Conservation (phyloP, 1,284 basidiomycete species). For the Ganoderma lucidum region DNA sequence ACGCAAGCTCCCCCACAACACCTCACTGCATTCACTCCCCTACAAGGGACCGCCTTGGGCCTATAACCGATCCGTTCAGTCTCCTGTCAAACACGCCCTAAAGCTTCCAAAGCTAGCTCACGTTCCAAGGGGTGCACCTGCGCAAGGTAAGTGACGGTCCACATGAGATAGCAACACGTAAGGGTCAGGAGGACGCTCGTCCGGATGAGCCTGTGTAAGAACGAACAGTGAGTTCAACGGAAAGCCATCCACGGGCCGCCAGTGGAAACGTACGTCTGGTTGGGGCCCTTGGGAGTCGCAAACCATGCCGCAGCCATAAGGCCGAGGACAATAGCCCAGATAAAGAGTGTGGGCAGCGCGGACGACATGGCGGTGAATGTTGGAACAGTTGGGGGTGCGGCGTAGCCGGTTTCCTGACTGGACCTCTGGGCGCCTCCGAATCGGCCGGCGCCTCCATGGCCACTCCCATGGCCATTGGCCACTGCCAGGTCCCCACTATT, state of each 20-base stretch:
- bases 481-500: too few relatives aligned
- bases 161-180: slow-evolving; percentile 90
- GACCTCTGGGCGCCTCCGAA: too few relatives aligned
- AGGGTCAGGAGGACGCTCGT: slow-evolving; percentile 81
- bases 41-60: slow-evolving; percentile 36
- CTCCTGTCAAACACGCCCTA: neutral
- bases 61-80: slow-evolving; percentile 24
- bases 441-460: too few relatives aligned
- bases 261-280: slow-evolving; percentile 78
- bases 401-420: neutral
- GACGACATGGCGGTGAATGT: slow-evolving; percentile 44
- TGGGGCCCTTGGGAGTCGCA: slow-evolving; percentile 82
- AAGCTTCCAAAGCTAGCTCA: slow-evolving; percentile 45
- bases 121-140: slow-evolving; percentile 91
- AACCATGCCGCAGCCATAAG: slow-evolving; percentile 71
- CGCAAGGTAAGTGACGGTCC: slow-evolving; percentile 93
- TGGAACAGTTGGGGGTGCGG: slow-evolving; percentile 8
- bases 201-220: slow-evolving; percentile 73
- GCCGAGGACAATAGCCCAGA: slow-evolving; percentile 62
- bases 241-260: too few relatives aligned
- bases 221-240: neutral
- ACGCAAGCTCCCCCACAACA: neutral
- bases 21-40: slow-evolving; percentile 26
- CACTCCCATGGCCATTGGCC: too few relatives aligned
- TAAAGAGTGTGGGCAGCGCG: slow-evolving; percentile 47